Conservation (phyloP, 2,329 filamentous ascomycete genomes). For the Scorias spongiosa region DNA sequence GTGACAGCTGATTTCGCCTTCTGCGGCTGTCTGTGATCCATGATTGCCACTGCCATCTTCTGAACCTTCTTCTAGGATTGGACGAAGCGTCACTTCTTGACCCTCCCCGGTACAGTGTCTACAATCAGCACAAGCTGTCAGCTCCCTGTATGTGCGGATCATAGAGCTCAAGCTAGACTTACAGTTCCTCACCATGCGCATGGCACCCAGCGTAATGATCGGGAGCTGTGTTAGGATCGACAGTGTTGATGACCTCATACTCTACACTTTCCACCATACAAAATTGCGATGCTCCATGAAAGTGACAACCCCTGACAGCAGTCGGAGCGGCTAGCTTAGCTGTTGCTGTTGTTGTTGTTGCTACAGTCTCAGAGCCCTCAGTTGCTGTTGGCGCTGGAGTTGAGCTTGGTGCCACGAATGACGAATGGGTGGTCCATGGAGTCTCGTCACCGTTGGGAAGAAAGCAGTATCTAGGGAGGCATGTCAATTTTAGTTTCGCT, state of each 20-base stretch:
- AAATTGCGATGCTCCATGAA: slow-evolving; percentile 10
- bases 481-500: no score
- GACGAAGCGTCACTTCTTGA: slow-evolving; percentile 1
- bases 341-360: background rate
- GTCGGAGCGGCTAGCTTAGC: background rate
- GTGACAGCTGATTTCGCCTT: slow-evolving; percentile 41
- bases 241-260: slow-evolving; percentile 32
- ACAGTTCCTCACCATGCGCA: slow-evolving; percentile 43
- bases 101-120: slow-evolving; percentile 16
- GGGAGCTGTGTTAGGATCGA: slow-evolving; percentile 42
- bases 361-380: background rate
- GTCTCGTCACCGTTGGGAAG: background rate
- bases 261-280: slow-evolving; percentile 29
- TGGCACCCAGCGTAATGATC: slow-evolving; percentile 52
- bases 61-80: slow-evolving; percentile 47
- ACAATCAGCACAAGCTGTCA: background rate
- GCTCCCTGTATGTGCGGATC: background rate
- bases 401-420: background rate
- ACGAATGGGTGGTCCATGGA: background rate
- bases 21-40: slow-evolving; percentile 21
- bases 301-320: background rate
- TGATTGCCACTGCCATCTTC: slow-evolving; percentile 38
- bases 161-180: slow-evolving; percentile 2
- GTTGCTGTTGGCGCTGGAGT: background rate
- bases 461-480: background rate